phyloP scores from a whole-genome alignment of 371 early-diverging fungal species.

The Smittium culicis region DNA sequence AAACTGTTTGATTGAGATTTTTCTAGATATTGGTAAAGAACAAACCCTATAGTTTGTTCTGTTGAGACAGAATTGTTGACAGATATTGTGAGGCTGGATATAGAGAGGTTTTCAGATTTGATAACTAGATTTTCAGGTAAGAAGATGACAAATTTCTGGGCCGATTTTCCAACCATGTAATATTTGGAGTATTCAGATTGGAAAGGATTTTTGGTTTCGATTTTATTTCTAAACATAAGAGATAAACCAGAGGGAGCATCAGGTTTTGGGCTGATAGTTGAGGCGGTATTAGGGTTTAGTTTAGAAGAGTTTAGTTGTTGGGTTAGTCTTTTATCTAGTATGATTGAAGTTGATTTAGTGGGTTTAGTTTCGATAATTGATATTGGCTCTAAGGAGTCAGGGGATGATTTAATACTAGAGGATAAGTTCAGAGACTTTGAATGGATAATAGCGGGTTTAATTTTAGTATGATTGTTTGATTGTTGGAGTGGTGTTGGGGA shows the following conservation, averaged over 20 bases:
- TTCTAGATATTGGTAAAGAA: slow-evolving; percentile 65
- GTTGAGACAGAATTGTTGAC: slow-evolving; percentile 73
- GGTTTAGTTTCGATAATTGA: not conserved
- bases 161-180: slow-evolving; percentile 34
- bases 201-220: slow-evolving; percentile 55
- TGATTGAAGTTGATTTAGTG: not conserved
- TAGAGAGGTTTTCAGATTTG: slow-evolving; percentile 31
- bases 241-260: slow-evolving; percentile 19
- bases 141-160: slow-evolving; percentile 41
- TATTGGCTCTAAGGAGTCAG: not conserved
- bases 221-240: slow-evolving; percentile 44
- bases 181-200: slow-evolving; percentile 38
- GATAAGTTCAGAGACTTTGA: not conserved
- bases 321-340: not conserved
- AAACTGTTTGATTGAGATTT: slow-evolving; percentile 46
- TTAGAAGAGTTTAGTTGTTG: not conserved
- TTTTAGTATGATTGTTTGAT: not conserved
- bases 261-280: not conserved
- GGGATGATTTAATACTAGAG: not conserved
- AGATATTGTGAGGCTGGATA: slow-evolving; percentile 46
- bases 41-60: slow-evolving; percentile 82
- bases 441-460: not conserved
- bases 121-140: slow-evolving; percentile 53
- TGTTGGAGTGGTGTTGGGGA: not conserved
- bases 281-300: not conserved